A percentile compares a stretch with the other conserved stretches of the same genome.
These are phyloP conservation scores for Dendrobium huoshanense DNA, from an alignment of 106 monocot genomes.

Conservation along the genomic window DNA sequence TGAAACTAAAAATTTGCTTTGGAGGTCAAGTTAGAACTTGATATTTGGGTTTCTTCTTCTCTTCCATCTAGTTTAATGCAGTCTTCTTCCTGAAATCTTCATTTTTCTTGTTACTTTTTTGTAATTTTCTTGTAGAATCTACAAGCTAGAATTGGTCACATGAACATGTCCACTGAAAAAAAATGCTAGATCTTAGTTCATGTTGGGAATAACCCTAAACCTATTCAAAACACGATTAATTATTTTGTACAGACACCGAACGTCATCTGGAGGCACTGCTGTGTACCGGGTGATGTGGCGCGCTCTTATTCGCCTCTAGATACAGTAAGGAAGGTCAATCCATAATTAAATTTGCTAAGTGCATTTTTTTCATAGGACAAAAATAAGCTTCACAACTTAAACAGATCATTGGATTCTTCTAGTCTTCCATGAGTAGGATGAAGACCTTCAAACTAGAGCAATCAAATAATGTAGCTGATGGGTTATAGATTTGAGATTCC, in stretches of 20 bases:
- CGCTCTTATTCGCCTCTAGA: too few species aligned
- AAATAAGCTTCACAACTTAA: neutral
- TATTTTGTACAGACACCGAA: too few species aligned
- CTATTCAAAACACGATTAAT: too few species aligned
- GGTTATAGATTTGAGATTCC: neutral
- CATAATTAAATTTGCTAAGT: too few species aligned
- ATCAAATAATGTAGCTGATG: neutral
- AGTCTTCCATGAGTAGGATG: neutral
- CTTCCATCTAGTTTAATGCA: neutral
- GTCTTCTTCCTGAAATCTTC: neutral
- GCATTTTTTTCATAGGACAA: neutral
- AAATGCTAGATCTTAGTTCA: neutral
- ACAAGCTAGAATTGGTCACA: neutral
- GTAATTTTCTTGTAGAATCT: neutral
- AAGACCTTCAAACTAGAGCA: neutral
- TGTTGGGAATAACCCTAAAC: too few species aligned
- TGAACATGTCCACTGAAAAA: neutral
- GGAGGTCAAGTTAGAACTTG: neutral
- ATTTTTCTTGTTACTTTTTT: neutral
- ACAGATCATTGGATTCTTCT: neutral
- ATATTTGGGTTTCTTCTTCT: conserved; percentile 3
- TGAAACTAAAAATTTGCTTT: neutral
- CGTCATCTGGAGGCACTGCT: too few species aligned
- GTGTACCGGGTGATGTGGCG: too few species aligned
- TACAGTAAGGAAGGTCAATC: too few species aligned